Percentiles rank a stretch among this genome's conserved stretches.
phyloP scores from a whole-genome alignment of 2,329 filamentous ascomycete genomes.

The Aspergillus sp. region DNA sequence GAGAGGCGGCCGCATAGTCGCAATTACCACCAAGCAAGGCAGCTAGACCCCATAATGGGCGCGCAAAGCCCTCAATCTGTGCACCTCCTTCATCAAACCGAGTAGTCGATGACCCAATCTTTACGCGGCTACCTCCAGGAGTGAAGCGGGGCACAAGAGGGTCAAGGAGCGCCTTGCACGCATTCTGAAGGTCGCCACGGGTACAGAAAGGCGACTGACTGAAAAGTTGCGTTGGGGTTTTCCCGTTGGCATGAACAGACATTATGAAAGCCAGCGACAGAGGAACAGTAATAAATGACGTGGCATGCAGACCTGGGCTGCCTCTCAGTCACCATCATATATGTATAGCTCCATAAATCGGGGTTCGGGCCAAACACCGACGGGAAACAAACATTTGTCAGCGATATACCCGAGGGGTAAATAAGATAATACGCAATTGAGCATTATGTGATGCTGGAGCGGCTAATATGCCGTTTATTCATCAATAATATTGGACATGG shows the following conservation, averaged over 20 bases:
- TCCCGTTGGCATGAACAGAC: conserved; percentile 32
- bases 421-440: too few species aligned
- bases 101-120: conserved; percentile 69
- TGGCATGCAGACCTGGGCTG: not conserved
- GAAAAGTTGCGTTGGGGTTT: conserved; percentile 29
- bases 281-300: not conserved
- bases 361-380: not conserved
- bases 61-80: conserved; percentile 73
- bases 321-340: conserved; percentile 5
- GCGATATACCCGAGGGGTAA: too few species aligned
- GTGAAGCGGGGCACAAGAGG: conserved; percentile 73
- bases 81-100: conserved; percentile 75
- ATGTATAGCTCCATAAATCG: conserved; percentile 2
- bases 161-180: conserved; percentile 64
- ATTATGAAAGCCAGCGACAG: conserved; percentile 15
- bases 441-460: too few species aligned
- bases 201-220: conserved; percentile 28
- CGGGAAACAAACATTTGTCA: too few species aligned
- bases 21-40: conserved; percentile 68
- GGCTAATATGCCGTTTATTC: too few species aligned
- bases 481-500: too few species aligned
- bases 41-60: conserved; percentile 74
- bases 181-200: conserved; percentile 52
- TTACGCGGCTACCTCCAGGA: conserved; percentile 62
- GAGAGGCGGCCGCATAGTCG: conserved; percentile 61